A percentile compares a stretch with the other conserved stretches of the same genome.
phyloP scores from a whole-genome alignment of 176 grass and related monocot genomes.

The Cenchrus fungigraminus region DNA sequence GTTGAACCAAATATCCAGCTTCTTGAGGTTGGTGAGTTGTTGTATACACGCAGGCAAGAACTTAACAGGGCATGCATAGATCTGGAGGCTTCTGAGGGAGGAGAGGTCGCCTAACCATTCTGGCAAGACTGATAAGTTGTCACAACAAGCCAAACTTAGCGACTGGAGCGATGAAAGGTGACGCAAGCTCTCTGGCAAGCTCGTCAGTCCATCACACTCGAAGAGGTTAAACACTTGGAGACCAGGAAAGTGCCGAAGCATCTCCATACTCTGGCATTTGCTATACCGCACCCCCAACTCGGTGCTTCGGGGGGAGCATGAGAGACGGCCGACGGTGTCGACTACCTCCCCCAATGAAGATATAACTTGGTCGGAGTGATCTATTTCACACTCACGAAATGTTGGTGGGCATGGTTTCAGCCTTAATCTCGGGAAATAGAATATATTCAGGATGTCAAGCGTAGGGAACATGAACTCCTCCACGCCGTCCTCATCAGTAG shows the following conservation, averaged over 20 bases:
- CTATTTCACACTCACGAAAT: background rate
- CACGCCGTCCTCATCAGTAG: background rate
- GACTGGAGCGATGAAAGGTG: background rate
- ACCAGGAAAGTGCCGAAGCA: background rate
- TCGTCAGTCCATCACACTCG: background rate
- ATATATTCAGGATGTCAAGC: rapidly evolving
- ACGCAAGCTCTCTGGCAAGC: background rate
- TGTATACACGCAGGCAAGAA: background rate
- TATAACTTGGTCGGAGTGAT: background rate
- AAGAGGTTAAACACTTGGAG: background rate
- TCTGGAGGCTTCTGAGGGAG: background rate
- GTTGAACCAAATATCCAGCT: rapidly evolving
- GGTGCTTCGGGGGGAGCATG: background rate
- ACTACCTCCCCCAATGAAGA: background rate
- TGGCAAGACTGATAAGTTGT: background rate
- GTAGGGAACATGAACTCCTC: constrained; percentile 24
- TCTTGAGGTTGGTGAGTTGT: background rate
- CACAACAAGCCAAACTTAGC: rapidly evolving
- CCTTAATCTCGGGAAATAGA: background rate
- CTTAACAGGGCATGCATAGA: background rate
- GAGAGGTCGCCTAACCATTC: background rate
- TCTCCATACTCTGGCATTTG: background rate
- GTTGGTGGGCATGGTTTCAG: background rate
- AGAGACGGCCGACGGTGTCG: background rate
- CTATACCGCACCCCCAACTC: rapidly evolving